Percentiles rank a stretch among this genome's conserved stretches.
Evolutionary conservation across 371 early-diverging fungal genomes (phyloP).

Genomic region (Mucor plumbeus): DNA sequence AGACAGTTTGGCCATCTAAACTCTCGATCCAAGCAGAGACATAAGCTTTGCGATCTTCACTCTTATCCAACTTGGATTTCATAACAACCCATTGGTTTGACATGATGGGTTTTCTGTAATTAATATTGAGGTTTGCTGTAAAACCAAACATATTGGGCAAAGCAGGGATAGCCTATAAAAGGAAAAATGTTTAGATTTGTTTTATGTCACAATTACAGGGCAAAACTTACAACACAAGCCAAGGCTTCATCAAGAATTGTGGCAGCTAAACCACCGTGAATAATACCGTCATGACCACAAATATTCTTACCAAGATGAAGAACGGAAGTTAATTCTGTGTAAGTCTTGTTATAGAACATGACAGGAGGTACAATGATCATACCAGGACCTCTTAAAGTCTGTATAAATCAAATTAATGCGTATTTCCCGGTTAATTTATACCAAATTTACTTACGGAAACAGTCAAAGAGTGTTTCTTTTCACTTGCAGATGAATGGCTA

Average conservation of each 20-base stretch:
- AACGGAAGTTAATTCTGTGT: constrained; percentile 39
- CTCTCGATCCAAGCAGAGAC: constrained; percentile 66
- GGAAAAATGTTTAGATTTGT: neutral
- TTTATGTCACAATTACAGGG: neutral
- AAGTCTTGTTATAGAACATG: constrained; percentile 44
- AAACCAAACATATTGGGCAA: constrained; percentile 74
- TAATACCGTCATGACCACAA: constrained; percentile 78
- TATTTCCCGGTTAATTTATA: neutral
- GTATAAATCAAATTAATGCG: neutral
- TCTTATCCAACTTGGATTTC: constrained; percentile 60
- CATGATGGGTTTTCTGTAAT: constrained; percentile 73
- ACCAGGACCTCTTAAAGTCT: constrained; percentile 50
- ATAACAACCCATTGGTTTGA: constrained; percentile 74
- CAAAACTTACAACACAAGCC: constrained; percentile 58
- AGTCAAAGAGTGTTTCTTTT: constrained; percentile 41
- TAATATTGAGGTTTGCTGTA: constrained; percentile 78
- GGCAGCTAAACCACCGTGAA: constrained; percentile 80
- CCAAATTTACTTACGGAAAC: constrained; percentile 32
- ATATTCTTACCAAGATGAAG: constrained; percentile 49
- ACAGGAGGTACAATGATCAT: constrained; percentile 43
- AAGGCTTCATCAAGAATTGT: constrained; percentile 74
- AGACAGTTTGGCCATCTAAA: constrained; percentile 49
- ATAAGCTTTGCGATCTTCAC: constrained; percentile 77
- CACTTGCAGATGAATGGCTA: constrained; percentile 30
- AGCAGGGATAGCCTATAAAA: constrained; percentile 50